Conservation (phyloP, 495 filamentous ascomycete species). For the Xylaria venustula region DNA sequence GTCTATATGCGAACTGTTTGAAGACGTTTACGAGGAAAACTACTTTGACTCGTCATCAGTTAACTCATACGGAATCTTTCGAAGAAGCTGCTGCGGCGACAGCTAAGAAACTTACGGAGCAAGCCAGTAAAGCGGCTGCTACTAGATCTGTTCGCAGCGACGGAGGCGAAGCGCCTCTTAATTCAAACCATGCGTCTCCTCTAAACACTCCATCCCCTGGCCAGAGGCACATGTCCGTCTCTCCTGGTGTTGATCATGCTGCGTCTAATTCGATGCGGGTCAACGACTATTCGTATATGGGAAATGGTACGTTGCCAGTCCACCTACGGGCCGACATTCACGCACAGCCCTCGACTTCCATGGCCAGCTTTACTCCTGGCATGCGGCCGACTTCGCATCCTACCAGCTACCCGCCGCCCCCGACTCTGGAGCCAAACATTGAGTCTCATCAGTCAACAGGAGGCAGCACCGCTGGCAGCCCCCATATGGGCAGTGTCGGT, state of each 20-base stretch:
- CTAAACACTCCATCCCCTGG: slow-evolving; percentile 82
- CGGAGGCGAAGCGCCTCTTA: slow-evolving; percentile 58
- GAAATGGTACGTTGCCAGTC: slow-evolving; percentile 69
- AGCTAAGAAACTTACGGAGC: slow-evolving; percentile 57
- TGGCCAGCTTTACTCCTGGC: slow-evolving; percentile 58
- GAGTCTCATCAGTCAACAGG: slow-evolving; percentile 65
- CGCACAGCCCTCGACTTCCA: slow-evolving; percentile 66
- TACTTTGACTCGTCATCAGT: slow-evolving; percentile 92
- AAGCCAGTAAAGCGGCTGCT: slow-evolving; percentile 49
- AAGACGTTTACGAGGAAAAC: slow-evolving; percentile 98
- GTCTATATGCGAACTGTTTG: slow-evolving; percentile 94
- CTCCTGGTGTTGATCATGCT: slow-evolving; percentile 74
- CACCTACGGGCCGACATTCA: slow-evolving; percentile 79
- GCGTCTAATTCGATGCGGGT: slow-evolving; percentile 71
- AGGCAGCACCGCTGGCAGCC: slow-evolving; percentile 66
- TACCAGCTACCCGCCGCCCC: slow-evolving; percentile 72
- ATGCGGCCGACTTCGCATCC: slow-evolving; percentile 74
- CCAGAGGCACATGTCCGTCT: slow-evolving; percentile 73
- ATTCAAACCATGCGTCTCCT: slow-evolving; percentile 78
- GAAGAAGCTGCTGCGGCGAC: slow-evolving; percentile 91
- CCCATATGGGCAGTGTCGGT: slow-evolving; percentile 68
- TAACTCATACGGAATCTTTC: slow-evolving; percentile 91
- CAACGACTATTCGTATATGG: slow-evolving; percentile 68
- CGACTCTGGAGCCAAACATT: slow-evolving; percentile 83
- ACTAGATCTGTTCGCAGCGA: slow-evolving; percentile 59